Base-by-base conservation (phyloP, 805 yeast species). In the Metahyphopichia silvanorum region DNA sequence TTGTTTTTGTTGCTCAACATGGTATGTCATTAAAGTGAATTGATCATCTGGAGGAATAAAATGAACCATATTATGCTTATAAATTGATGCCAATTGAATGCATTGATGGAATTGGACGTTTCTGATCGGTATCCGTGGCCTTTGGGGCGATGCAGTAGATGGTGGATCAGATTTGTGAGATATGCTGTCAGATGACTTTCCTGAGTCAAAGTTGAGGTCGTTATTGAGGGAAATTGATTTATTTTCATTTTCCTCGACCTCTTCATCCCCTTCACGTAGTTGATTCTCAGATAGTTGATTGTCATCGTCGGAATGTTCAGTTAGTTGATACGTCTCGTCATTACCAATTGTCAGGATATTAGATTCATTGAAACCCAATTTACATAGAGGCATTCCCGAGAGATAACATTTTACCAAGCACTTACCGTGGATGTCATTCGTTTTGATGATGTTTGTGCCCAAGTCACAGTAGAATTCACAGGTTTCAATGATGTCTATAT, bases 21-120 rank as follows among this genome's bases (percentile, higher is more conserved):
- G 51, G 38, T 65, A 63, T 3, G 63, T 52, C 49, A 67, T 54
- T 2, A 66, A 46, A 2, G 49, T 46, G 32, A 68, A 68, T 34
- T 61, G 53, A 36, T 66, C 71, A 31, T 87, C 96, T 0, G 96
- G 96, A 11, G 97, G 96, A 12, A 83, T 76, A 53, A 88, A 89
- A 18, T 80, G 76, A 20, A 89, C 77, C 35, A 77, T 72, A 44
- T 87, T 81, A 5, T 72, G 70, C 12, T 62, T 54, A 54, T 89
- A 94, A 41, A 84, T 72, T 32, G 79, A 69, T 2, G 81, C 75
- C 23, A 86, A 60, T 31, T 83, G 69, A n/a, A 87, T 94, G 60
- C 96, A 87, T 60, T 87, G 63, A 46, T 67, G 56, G 63, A 62
- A 46, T 67, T 63, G 71, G 19, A 63, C 59, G 34, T 64, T 61